Conservation (phyloP, 2,329 filamentous ascomycete species). For the Hymenoscyphus occultus region DNA sequence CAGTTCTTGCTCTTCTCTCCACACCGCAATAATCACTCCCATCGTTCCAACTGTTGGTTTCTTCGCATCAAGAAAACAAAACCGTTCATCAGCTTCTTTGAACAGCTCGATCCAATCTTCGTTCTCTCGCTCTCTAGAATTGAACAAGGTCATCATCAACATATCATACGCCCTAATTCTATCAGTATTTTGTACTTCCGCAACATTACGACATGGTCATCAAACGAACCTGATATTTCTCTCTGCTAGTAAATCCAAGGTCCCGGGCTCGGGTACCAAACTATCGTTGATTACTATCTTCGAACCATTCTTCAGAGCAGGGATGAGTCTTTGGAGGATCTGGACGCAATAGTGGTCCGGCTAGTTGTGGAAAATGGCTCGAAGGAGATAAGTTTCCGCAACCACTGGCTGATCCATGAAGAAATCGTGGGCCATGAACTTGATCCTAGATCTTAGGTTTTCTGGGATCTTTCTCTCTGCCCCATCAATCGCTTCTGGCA, state of each 20-base stretch:
- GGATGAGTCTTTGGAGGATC: not conserved
- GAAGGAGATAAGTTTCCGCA: not conserved
- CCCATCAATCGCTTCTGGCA: not conserved
- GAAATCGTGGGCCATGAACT: not conserved
- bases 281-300: not conserved
- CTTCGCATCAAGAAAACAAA: not conserved
- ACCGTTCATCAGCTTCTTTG: not conserved
- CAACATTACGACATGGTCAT: not conserved
- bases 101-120: conserved; percentile 5
- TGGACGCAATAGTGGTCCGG: not conserved
- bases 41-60: not conserved
- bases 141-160: conserved; percentile 12
- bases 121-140: conserved; percentile 12
- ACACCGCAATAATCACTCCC: not conserved
- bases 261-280: conserved; percentile 8
- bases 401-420: not conserved
- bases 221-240: not conserved
- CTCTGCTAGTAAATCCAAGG: not conserved
- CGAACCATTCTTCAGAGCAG: not conserved
- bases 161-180: conserved; percentile 6
- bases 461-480: not conserved
- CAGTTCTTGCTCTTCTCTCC: not conserved
- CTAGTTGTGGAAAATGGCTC: not conserved
- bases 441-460: not conserved
- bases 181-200: not conserved